phyloP scores from a whole-genome alignment of 331 rosid genomes.

The Malus hybrid region DNA sequence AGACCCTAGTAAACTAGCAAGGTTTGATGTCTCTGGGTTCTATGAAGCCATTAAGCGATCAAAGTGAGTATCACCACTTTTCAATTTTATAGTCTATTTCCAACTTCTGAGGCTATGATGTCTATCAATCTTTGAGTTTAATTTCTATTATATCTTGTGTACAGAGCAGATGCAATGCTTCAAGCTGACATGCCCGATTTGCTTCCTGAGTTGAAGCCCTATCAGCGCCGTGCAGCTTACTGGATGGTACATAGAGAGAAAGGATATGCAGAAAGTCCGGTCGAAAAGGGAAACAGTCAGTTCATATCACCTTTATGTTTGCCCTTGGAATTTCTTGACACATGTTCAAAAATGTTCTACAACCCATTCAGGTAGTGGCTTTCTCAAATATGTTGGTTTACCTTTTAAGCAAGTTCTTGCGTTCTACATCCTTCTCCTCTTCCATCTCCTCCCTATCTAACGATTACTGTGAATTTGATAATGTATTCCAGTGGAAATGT shows the following conservation, averaged over 20 bases:
- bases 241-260: conserved; percentile 93
- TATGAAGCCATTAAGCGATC: conserved; percentile 93
- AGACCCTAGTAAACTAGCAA: conserved; percentile 23
- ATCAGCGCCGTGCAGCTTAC: conserved; percentile 87
- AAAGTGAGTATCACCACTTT: conserved; percentile 53
- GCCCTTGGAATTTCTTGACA: conserved; percentile 62
- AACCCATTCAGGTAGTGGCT: conserved; percentile 80
- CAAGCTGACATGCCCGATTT: conserved; percentile 63
- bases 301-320: conserved; percentile 69
- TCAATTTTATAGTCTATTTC: conserved; percentile 5
- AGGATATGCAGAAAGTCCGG: conserved; percentile 34
- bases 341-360: conserved; percentile 58
- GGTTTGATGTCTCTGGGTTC: conserved; percentile 67
- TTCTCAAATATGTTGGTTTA: conserved; percentile 12
- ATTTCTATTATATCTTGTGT: conserved; percentile 19
- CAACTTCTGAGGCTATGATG: neutral
- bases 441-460: neutral
- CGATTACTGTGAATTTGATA: conserved; percentile 26
- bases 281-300: conserved; percentile 34
- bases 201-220: conserved; percentile 87
- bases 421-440: neutral
- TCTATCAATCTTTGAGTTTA: conserved; percentile 1
- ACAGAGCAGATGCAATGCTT: conserved; percentile 68
- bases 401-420: neutral
- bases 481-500: conserved; percentile 68